Base-by-base conservation (phyloP, 495 filamentous ascomycete genomes). In the Hyaloscypha hepaticicola region DNA sequence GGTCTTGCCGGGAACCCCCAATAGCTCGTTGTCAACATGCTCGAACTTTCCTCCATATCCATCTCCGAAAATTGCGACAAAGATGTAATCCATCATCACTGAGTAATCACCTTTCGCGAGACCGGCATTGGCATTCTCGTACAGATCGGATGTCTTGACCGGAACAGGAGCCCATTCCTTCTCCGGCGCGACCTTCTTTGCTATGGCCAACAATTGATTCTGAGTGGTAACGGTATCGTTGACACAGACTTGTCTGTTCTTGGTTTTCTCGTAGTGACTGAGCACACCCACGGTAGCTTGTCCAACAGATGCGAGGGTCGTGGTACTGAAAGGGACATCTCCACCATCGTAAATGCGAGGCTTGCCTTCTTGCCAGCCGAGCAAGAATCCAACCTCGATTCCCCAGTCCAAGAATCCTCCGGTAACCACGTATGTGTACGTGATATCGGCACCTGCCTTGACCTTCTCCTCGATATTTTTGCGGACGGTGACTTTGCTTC, bases 371-470 rank as follows among this genome's bases (percentile, higher is more conserved):
- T 70, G 59, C 11, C 74, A 51, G 57, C 81, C 72, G 0, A 80
- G 60, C 12, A 85, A 22, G 66, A 82, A 79, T 0, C 67, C 69
- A 0, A 26, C 34, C 28, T 75, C 29, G 21, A 86, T 26, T 11
- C 77, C 77, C 77, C 75, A 82, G 69, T 84, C 82, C n/a, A 83
- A 70, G 67, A 84, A 85, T 1, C 72, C 57, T 0, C 81, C 81
- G 58, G 65, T 82, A 21, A 71, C 66, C 8, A 85, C 55, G 4
- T 72, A 50, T 0, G 79, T 83, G 67, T 80, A 87, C 0, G 74
- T 79, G 31, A 86, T 69, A 24, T 63, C 38, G 21, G 60, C 49
- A 11, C 58, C 50, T 24, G 74, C 68, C 19, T 71, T 66, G 11
- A 77, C 69, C 19, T 75, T 72, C 33, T 80, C 72, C 58, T 78